phyloP scores from a whole-genome alignment of 202 grass and related monocot species.

The Panicum hallii region DNA sequence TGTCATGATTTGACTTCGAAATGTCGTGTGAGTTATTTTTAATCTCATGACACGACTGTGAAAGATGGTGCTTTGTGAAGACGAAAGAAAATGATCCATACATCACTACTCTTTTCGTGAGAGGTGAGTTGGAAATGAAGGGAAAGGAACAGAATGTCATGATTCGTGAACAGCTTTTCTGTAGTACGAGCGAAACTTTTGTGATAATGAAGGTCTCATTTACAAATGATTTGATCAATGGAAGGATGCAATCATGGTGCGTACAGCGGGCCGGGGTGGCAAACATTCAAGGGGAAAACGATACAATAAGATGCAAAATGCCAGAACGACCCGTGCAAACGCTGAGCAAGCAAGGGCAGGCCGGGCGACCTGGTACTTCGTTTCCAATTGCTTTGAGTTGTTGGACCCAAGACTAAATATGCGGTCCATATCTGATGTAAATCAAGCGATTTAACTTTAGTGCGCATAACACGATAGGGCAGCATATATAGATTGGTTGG shows the following conservation, averaged over 20 bases:
- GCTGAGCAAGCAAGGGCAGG: neutral
- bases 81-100: too few relatives aligned
- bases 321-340: neutral
- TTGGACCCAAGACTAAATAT: neutral
- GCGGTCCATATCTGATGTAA: neutral
- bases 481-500: neutral
- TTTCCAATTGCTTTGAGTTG: neutral
- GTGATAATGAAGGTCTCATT: conserved; percentile 36
- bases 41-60: neutral
- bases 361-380: neutral
- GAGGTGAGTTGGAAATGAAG: conserved; percentile 15
- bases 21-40: neutral
- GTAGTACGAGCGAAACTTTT: neutral
- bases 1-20: conserved; percentile 30
- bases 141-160: conserved; percentile 35
- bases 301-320: neutral
- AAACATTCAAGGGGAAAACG: conserved; percentile 10
- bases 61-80: conserved; percentile 11
- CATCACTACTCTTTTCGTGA: neutral
- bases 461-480: neutral
- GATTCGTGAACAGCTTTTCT: conserved; percentile 30
- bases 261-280: neutral
- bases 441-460: neutral
- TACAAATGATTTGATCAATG: conserved; percentile 49
- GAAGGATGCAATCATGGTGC: conserved; percentile 18